Evolutionary conservation across 768 basidiomycete genomes (phyloP).

Genomic region (Pilatotrama ljubarskyi): DNA sequence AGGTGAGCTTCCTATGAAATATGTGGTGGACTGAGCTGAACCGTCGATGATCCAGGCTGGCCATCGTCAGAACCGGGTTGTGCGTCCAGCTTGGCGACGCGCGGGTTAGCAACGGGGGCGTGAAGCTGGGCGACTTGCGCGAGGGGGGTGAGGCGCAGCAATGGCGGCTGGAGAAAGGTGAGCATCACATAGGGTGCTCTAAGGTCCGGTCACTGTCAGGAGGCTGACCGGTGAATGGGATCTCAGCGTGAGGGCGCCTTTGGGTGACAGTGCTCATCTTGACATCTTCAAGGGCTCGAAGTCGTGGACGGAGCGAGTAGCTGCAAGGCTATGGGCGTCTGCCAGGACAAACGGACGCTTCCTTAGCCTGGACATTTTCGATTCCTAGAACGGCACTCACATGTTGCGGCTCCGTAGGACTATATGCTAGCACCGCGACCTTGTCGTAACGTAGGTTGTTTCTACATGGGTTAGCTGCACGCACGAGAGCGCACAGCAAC

Average conservation of each 20-base stretch:
- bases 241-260: no score
- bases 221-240: no score
- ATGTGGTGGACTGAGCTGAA: background rate
- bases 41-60: background rate
- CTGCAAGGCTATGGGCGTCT: no score
- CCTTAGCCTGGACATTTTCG: no score
- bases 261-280: no score
- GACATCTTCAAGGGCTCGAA: no score
- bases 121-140: conserved; percentile 9
- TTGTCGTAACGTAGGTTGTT: background rate
- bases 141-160: conserved; percentile 8
- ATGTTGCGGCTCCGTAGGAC: background rate
- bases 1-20: conserved; percentile 37
- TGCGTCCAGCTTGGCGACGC: conserved; percentile 1
- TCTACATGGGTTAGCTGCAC: background rate
- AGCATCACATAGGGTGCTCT: background rate
- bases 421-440: background rate
- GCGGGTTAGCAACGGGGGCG: background rate
- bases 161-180: conserved; percentile 19
- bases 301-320: no score
- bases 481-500: no score
- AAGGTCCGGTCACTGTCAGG: background rate
- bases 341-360: no score
- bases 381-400: no score
- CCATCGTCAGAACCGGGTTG: background rate